Conservation (phyloP, 495 filamentous ascomycete species). For the Penicillium herquei region DNA sequence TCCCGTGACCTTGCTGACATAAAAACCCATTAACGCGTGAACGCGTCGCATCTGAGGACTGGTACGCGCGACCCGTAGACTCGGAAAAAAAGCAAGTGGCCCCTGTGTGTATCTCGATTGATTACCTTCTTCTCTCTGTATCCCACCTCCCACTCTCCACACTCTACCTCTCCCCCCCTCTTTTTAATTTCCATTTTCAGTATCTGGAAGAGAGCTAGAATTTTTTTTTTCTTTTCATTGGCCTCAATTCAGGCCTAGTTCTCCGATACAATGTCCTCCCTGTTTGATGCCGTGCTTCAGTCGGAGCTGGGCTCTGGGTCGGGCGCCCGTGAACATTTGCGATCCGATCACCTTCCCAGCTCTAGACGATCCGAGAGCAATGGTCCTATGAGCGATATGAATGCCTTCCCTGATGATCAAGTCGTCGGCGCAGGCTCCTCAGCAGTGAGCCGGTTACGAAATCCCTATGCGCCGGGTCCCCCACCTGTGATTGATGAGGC, state of each 20-base stretch:
- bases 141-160: neutral
- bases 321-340: conserved; percentile 33
- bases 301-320: conserved; percentile 48
- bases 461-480: conserved; percentile 62
- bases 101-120: conserved; percentile 4
- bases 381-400: conserved; percentile 53
- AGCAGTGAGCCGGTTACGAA: conserved; percentile 56
- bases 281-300: conserved; percentile 51
- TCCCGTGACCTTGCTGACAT: neutral
- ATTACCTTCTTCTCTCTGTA: neutral
- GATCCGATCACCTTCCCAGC: conserved; percentile 43
- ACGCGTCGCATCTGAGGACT: conserved; percentile 23
- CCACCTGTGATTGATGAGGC: conserved; percentile 85
- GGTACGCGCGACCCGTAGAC: conserved; percentile 32
- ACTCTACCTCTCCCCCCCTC: conserved; percentile 5
- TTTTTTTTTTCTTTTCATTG: neutral
- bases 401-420: conserved; percentile 60
- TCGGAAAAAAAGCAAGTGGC: conserved; percentile 21
- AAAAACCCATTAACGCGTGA: conserved; percentile 46
- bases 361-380: conserved; percentile 53
- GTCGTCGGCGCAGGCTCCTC: conserved; percentile 54
- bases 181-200: neutral
- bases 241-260: conserved; percentile 24
- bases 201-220: conserved; percentile 18
- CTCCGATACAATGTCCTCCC: conserved; percentile 46